Evolutionary conservation across 169 alveolate species (phyloP), one percentile per base, ranked within the genome.

Genomic region (Eimeria necatrix): DNA sequence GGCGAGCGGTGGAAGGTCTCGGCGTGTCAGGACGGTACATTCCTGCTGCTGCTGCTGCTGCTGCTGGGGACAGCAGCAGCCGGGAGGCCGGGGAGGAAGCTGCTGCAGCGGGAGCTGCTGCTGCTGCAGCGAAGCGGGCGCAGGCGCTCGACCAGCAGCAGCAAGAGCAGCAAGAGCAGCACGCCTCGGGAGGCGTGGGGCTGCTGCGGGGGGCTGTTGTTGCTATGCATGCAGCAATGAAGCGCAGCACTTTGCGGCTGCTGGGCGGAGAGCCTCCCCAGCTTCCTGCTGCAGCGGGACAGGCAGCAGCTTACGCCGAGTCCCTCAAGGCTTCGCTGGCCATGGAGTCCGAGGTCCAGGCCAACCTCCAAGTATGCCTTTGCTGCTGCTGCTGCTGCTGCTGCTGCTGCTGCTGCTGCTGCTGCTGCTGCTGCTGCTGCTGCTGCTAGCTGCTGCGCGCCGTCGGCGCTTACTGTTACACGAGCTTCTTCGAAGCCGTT

Each of bases 1-100:
- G 86, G 86, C 56, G 86, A 9, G 56, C 86, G 10, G 86, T 76
- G 7, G 94, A 60, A n/a, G 78, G 89, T 7, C 89, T 89, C 24
- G 94, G 94, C 5, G 94, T 80, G 22, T 52, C 76, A 12, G 94
- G 94, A 46, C 73, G 94, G 3, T 89, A 70, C 88, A 61, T 61
- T 20, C 94, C 94, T 41, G 86, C 86, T 46, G 60, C 86, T 46
- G 86, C 86, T 46, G 86, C 86, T 4, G 61, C 86, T 6, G 26
- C 24, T 41, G 60, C 51, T 10, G 64, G 18, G 76, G 76, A 24
- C 76, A 24, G 86, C 64, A 14, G 86, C 51, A 76, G 64, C 16
- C 41, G 5, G 56, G 20, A 16, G 26, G 41, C 86, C 12, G 24
- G 86, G 5, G 61, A 71, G 6, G 81, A 71, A 20, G 14, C 81